These are phyloP conservation scores for Podospora anserina DNA, from an alignment of 495 filamentous ascomycete genomes.

Conservation along the genomic window DNA sequence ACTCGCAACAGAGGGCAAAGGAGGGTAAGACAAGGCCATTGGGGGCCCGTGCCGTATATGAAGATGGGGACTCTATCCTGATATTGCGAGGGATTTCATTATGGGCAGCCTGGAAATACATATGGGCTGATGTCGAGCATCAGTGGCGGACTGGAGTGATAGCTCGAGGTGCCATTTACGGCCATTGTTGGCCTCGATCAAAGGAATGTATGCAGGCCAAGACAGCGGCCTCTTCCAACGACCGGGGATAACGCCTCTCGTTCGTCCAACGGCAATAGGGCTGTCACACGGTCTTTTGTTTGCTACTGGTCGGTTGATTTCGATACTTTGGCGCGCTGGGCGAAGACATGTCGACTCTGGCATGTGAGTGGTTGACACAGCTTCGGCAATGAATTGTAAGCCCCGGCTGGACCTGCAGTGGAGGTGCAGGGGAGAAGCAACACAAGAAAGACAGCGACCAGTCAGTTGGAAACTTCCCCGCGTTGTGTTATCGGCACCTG, in stretches of 20 bases:
- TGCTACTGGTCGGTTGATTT: slow-evolving; percentile 4
- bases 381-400: neutral
- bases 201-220: slow-evolving; percentile 3
- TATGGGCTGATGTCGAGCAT: neutral
- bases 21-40: neutral
- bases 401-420: neutral
- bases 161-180: neutral
- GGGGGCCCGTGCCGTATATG: neutral
- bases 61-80: neutral
- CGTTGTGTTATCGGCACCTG: neutral
- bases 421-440: neutral
- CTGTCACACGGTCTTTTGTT: slow-evolving; percentile 3
- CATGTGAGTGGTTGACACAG: neutral
- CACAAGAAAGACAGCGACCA: neutral
- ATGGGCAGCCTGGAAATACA: neutral
- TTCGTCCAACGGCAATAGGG: neutral
- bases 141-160: slow-evolving; percentile 1
- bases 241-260: neutral
- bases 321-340: slow-evolving; percentile 7
- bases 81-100: neutral
- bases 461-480: neutral
- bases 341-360: neutral
- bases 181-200: neutral
- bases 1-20: neutral
- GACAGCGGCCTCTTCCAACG: neutral